Evolutionary conservation across 2,329 filamentous ascomycete species (phyloP).

Genomic region (Claviceps lovelessii): DNA sequence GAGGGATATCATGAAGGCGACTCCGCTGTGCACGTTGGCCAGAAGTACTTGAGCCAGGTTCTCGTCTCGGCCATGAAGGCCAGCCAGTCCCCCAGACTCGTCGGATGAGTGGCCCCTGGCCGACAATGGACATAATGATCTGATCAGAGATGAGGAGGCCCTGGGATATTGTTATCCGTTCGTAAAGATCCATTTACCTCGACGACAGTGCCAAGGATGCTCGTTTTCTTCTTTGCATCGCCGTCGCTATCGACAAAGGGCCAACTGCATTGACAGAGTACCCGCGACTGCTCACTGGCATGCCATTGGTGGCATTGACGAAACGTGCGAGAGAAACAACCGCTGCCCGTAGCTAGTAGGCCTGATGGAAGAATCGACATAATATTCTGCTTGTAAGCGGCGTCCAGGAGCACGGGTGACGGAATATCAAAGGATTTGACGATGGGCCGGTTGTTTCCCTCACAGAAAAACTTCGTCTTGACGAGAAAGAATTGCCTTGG

Average conservation of each 20-base stretch:
- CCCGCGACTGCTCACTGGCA: constrained; percentile 3
- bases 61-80: constrained; percentile 33
- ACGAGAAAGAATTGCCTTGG: neutral
- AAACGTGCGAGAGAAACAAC: neutral
- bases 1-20: no score
- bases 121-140: constrained; percentile 34
- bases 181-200: constrained; percentile 39
- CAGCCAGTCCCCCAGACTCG: constrained; percentile 27
- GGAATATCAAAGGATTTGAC: neutral
- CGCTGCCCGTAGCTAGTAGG: neutral
- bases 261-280: constrained; percentile 3
- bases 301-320: constrained; percentile 1
- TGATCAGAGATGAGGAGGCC: constrained; percentile 25
- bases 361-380: neutral
- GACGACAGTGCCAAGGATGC: constrained; percentile 37
- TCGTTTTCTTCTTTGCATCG: constrained; percentile 37
- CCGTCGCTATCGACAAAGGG: constrained; percentile 30
- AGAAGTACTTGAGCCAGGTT: constrained; percentile 43
- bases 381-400: neutral
- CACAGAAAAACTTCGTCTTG: neutral
- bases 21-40: constrained; percentile 44
- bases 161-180: constrained; percentile 41
- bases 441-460: neutral
- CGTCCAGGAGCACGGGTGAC: neutral
- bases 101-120: constrained; percentile 29